Conservation (phyloP, 2,329 filamentous ascomycete genomes). For the Gremmenia infestans region DNA sequence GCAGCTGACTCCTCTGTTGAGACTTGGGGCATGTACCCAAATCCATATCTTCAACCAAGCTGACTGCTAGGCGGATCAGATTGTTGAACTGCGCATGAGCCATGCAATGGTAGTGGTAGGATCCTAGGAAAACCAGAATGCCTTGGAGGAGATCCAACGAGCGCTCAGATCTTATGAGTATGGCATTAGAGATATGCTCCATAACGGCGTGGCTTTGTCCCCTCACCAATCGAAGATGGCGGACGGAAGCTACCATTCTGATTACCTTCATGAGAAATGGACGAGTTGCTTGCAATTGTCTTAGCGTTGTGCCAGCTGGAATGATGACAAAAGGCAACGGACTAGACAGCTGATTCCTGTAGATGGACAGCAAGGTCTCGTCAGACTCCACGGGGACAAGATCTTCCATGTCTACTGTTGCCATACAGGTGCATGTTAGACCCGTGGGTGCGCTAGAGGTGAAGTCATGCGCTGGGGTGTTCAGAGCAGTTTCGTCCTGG, state of each 20-base stretch:
- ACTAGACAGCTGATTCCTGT: slow-evolving; percentile 39
- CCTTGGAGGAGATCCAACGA: slow-evolving; percentile 47
- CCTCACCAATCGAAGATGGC: slow-evolving; percentile 43
- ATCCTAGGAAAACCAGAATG: slow-evolving; percentile 44
- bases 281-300: slow-evolving; percentile 34
- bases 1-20: slow-evolving; percentile 39
- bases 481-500: neutral
- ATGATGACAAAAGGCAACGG: slow-evolving; percentile 46
- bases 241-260: slow-evolving; percentile 45
- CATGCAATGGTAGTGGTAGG: slow-evolving; percentile 51
- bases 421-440: slow-evolving; percentile 43
- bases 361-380: slow-evolving; percentile 41
- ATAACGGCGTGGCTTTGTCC: slow-evolving; percentile 46
- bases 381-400: slow-evolving; percentile 40
- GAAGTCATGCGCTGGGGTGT: slow-evolving; percentile 18
- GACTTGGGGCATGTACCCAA: slow-evolving; percentile 39
- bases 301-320: slow-evolving; percentile 33
- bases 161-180: slow-evolving; percentile 45
- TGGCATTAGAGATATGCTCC: slow-evolving; percentile 41
- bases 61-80: slow-evolving; percentile 43
- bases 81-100: slow-evolving; percentile 49
- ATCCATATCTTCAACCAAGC: slow-evolving; percentile 43
- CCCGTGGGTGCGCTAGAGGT: slow-evolving; percentile 43
- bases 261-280: slow-evolving; percentile 48
- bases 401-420: slow-evolving; percentile 36